Base-by-base conservation (phyloP, 2,329 filamentous ascomycete genomes). In the Diaporthe citriasiana region DNA sequence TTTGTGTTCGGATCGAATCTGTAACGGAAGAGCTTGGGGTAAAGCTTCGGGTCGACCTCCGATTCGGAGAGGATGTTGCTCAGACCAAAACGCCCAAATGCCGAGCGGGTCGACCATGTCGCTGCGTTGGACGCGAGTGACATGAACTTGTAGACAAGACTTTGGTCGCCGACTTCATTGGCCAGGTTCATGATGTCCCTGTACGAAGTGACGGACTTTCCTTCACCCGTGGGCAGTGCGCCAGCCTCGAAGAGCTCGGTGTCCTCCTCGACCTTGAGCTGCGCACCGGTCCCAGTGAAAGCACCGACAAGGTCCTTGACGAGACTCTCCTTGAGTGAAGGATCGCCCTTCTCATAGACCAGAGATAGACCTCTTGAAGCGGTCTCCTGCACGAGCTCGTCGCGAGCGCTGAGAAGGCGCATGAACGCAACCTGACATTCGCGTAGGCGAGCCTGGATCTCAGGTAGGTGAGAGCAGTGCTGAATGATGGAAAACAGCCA, bases 111-210 rank as follows among this genome's bases (percentile, higher is more conserved):
- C 1, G 95, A 96, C 97, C 97, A 99, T 22, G 97, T 97, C 0
- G 95, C 95, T 63, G 97, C 97, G 79, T 98, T 98, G 1, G 95
- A 95, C 3, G 97, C 97, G 77, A 99, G 88, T 0, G 95, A 96
- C 97, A 99, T 99, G 84, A 99, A 98, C 75, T 95, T 95, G 85
- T 99, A 99, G 1, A 98, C 94, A n/a, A 99, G 87, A 78, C 94
- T 95, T 74, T 97, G 96, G 79, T 99, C 96, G 15, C 97, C 97
- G 45, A 98, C 95, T 84, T 99, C 97, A 56, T 96, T 94, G n/a
- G 97, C 97, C 63, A 99, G 87, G 78, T 89, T 97, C 82, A 99
- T 94, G 77, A 99, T 98, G 80, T 99, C 97, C 81, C 97, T 98
- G 85, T 99, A 99, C 0, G 96, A 98, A 0, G 95, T 98, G 72